Conservation (phyloP, 1,284 basidiomycete species). For the Takashimella koratensis region DNA sequence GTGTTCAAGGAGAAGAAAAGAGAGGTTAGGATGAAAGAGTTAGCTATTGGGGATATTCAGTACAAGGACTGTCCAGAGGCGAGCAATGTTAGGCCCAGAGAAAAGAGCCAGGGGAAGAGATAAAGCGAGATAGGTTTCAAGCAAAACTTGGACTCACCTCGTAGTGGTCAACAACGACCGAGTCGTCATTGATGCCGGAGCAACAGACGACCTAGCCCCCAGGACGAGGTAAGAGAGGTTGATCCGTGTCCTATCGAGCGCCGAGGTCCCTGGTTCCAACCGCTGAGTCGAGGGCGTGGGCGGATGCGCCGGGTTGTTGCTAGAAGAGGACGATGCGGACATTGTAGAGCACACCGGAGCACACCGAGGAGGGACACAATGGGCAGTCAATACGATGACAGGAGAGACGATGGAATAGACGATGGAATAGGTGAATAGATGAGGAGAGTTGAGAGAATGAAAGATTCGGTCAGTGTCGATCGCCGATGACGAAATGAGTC, state of each 20-base stretch:
- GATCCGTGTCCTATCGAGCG: conserved; percentile 4
- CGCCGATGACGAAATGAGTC: too few species aligned
- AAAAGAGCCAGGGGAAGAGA: not conserved
- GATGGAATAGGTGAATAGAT: too few species aligned
- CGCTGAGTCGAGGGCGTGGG: not conserved
- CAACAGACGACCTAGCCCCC: conserved; percentile 32
- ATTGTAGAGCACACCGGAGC: not conserved
- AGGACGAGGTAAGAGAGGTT: conserved; percentile 45
- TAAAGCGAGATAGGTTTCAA: too few species aligned
- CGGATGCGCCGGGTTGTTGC: not conserved
- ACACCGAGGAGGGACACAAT: too few species aligned
- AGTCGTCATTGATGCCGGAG: conserved; percentile 40
- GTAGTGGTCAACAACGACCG: conserved; percentile 43
- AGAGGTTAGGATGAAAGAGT: not conserved
- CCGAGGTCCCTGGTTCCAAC: not conserved
- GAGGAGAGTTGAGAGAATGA: too few species aligned
- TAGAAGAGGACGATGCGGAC: not conserved
- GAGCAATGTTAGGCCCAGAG: not conserved
- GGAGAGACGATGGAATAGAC: too few species aligned
- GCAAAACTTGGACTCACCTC: conserved; percentile 20
- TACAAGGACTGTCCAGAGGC: not conserved
- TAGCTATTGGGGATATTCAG: too few species aligned
- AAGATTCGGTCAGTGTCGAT: too few species aligned
- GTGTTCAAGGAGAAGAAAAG: not conserved
- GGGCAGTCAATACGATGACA: too few species aligned